Evolutionary conservation across 768 basidiomycete species (phyloP).

Genomic region (Candolleomyces eurysporus): DNA sequence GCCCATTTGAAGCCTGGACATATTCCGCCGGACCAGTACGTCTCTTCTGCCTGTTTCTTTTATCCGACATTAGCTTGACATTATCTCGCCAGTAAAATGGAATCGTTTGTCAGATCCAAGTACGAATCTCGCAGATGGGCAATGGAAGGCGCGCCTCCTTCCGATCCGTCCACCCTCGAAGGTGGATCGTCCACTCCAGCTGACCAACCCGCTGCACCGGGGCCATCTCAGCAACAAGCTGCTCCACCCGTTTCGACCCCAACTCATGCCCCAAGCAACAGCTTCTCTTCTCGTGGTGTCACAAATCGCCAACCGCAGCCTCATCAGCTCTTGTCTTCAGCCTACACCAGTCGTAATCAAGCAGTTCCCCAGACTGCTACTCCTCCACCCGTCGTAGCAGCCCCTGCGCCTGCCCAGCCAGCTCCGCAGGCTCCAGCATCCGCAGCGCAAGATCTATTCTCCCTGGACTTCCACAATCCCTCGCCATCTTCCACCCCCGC

Average conservation of each 20-base stretch:
- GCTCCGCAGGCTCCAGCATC: slow-evolving; percentile 26
- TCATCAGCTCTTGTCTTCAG: slow-evolving; percentile 55
- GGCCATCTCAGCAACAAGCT: slow-evolving; percentile 21
- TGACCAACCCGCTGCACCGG: slow-evolving; percentile 25
- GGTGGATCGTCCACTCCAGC: slow-evolving; percentile 19
- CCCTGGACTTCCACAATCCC: slow-evolving; percentile 81
- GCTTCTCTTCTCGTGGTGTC: slow-evolving; percentile 22
- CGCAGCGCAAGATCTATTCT: slow-evolving; percentile 68
- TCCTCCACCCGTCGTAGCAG: slow-evolving; percentile 18
- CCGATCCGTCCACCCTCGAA: slow-evolving; percentile 79
- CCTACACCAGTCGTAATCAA: slow-evolving; percentile 23
- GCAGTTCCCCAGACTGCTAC: slow-evolving; percentile 9
- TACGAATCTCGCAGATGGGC: slow-evolving; percentile 96
- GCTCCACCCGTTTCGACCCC: slow-evolving; percentile 25
- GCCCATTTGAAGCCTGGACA: slow-evolving; percentile 91
- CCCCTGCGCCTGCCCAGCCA: slow-evolving; percentile 27
- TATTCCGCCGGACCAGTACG: slow-evolving; percentile 91
- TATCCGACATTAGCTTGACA: background rate
- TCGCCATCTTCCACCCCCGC: slow-evolving; percentile 5
- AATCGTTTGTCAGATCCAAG: slow-evolving; percentile 94
- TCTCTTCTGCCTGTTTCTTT: slow-evolving; percentile 10
- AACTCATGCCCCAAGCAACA: slow-evolving; percentile 27
- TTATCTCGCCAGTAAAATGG: slow-evolving; percentile 78
- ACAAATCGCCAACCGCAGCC: slow-evolving; percentile 47
- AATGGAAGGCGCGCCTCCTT: slow-evolving; percentile 80